phyloP scores from a whole-genome alignment of 331 rosid species.

The Phaseolus coccineus region DNA sequence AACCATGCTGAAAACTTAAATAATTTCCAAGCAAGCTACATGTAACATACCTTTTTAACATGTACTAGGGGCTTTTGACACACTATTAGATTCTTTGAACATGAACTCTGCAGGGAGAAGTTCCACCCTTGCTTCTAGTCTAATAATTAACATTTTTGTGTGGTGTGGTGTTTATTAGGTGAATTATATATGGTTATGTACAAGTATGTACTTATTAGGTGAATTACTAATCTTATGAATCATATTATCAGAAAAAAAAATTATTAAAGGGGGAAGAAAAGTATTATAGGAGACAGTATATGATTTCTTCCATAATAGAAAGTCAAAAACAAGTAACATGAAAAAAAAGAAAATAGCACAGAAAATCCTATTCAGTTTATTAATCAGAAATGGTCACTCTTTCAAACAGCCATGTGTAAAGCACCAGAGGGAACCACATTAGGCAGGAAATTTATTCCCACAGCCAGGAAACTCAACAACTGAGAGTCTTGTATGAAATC shows the following conservation, averaged over 20 bases:
- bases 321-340: too few relatives aligned
- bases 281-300: neutral
- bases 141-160: neutral
- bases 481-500: too few relatives aligned
- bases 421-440: too few relatives aligned
- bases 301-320: too few relatives aligned
- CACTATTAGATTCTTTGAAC: neutral
- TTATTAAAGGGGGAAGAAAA: neutral
- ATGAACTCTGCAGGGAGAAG: neutral
- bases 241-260: neutral
- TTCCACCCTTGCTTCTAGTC: slow-evolving; percentile 15
- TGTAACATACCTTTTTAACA: neutral
- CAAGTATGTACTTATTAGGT: neutral
- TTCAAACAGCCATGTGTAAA: too few relatives aligned
- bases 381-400: too few relatives aligned
- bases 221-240: slow-evolving; percentile 1
- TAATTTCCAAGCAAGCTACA: slow-evolving; percentile 25
- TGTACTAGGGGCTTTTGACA: neutral
- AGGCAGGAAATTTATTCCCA: too few relatives aligned
- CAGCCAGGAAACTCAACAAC: too few relatives aligned
- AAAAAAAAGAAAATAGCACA: too few relatives aligned
- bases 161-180: neutral
- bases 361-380: too few relatives aligned
- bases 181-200: too few relatives aligned
- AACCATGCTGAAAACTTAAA: slow-evolving; percentile 32